These are phyloP conservation scores for Colletotrichum sublineola DNA, from an alignment of 2,329 filamentous ascomycete species.

Conservation along the genomic window DNA sequence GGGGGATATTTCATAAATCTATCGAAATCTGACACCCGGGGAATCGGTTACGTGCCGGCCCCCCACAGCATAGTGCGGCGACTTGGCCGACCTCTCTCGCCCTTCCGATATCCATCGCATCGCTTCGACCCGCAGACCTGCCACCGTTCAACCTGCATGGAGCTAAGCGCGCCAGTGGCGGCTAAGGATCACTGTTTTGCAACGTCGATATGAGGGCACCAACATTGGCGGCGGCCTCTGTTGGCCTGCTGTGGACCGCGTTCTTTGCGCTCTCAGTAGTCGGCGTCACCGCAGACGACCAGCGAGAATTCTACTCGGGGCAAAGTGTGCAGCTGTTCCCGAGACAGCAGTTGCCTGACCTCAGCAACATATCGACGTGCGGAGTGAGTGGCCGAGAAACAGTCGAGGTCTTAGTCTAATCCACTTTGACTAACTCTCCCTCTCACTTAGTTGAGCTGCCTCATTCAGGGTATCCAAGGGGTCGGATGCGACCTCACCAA, in stretches of 20 bases:
- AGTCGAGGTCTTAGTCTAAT: neutral
- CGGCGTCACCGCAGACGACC: neutral
- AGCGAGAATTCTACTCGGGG: neutral
- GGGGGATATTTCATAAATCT: too few relatives aligned
- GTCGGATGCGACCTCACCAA: slow-evolving; percentile 40
- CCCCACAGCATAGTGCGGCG: slow-evolving; percentile 1
- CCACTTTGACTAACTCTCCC: neutral
- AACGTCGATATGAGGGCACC: slow-evolving; percentile 7
- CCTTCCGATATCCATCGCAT: too few relatives aligned
- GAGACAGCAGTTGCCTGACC: slow-evolving; percentile 34
- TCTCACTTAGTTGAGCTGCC: slow-evolving; percentile 14
- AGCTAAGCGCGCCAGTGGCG: neutral
- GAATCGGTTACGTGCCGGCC: slow-evolving; percentile 13
- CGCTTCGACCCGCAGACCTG: neutral
- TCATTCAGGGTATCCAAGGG: slow-evolving; percentile 26
- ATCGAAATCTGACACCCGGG: neutral
- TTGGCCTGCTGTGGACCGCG: slow-evolving; percentile 11
- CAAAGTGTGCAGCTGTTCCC: neutral
- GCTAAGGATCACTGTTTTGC: neutral
- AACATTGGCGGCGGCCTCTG: slow-evolving; percentile 5
- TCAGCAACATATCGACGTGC: slow-evolving; percentile 34
- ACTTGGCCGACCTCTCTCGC: slow-evolving; percentile 12
- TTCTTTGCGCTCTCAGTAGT: slow-evolving; percentile 3
- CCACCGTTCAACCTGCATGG: slow-evolving; percentile 23
- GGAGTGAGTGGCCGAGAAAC: slow-evolving; percentile 10